A percentile compares a stretch with the other conserved stretches of the same genome.
These are phyloP conservation scores for Acanthamoeba royreba DNA, from an alignment of 208 protist genomes.

Conservation along the genomic window DNA sequence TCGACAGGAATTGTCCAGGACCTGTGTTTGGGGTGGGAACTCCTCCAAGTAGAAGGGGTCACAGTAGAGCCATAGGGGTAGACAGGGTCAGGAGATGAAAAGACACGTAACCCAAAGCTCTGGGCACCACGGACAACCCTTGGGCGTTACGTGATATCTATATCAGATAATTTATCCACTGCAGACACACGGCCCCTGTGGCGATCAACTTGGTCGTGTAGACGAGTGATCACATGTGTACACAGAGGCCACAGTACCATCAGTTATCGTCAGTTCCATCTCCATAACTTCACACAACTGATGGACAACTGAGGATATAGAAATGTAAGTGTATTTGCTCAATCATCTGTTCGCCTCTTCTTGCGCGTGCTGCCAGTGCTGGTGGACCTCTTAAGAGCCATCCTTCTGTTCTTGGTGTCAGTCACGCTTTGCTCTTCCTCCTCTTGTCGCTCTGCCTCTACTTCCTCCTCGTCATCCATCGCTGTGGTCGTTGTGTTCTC, in stretches of 20 bases:
- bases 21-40: too few relatives aligned
- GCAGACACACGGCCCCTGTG: too few relatives aligned
- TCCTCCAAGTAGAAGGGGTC: too few relatives aligned
- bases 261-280: neutral
- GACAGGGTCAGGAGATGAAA: too few relatives aligned
- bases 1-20: too few relatives aligned
- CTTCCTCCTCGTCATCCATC: neutral
- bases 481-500: neutral
- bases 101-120: too few relatives aligned
- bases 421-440: neutral
- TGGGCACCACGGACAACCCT: too few relatives aligned
- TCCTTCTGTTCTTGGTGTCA: neutral
- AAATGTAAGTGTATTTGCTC: neutral
- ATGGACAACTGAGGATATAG: neutral
- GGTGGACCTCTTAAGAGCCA: too few relatives aligned
- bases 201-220: too few relatives aligned
- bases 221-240: neutral
- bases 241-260: neutral
- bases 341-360: constrained; percentile 7
- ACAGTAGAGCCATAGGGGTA: too few relatives aligned
- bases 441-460: neutral
- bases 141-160: too few relatives aligned
- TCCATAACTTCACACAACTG: neutral
- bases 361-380: neutral
- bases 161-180: too few relatives aligned